These are phyloP conservation scores for Dendrobium catenatum DNA, from an alignment of 106 monocot genomes.

Conservation along the genomic window DNA sequence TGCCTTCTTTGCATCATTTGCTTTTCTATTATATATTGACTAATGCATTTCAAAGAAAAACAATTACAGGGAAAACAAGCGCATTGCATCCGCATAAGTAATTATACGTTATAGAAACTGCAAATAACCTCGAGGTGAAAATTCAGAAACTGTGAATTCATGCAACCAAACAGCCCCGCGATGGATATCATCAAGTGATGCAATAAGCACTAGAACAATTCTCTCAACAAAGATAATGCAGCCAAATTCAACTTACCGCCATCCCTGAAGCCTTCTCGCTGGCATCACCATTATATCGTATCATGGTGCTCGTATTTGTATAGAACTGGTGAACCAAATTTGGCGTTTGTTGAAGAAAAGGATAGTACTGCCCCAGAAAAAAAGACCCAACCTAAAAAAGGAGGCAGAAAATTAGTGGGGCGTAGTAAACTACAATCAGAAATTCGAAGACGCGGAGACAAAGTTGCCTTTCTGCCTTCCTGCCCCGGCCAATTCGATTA, in stretches of 20 bases:
- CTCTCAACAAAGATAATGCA: neutral
- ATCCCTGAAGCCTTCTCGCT: constrained; percentile 28
- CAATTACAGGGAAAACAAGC: neutral
- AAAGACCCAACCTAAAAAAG: constrained; percentile 47
- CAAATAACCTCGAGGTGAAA: neutral
- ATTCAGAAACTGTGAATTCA: neutral
- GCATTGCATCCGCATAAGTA: neutral
- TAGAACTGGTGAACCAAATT: constrained; percentile 53
- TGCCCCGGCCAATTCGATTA: neutral
- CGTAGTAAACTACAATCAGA: neutral
- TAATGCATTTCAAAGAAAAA: neutral
- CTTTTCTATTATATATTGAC: neutral
- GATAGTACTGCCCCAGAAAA: constrained; percentile 61
- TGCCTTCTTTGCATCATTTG: neutral
- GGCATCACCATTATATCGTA: constrained; percentile 32
- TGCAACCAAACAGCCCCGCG: neutral
- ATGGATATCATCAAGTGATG: neutral
- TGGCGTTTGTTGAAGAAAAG: constrained; percentile 44
- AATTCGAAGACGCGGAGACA: neutral
- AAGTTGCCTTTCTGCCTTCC: neutral
- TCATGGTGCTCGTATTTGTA: constrained; percentile 43
- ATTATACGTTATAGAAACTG: neutral
- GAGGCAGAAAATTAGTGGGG: neutral
- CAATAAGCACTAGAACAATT: neutral
- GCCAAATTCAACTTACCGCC: constrained; percentile 24